Base-by-base conservation (phyloP, 768 basidiomycete species). In the Mycena epipterygia region DNA sequence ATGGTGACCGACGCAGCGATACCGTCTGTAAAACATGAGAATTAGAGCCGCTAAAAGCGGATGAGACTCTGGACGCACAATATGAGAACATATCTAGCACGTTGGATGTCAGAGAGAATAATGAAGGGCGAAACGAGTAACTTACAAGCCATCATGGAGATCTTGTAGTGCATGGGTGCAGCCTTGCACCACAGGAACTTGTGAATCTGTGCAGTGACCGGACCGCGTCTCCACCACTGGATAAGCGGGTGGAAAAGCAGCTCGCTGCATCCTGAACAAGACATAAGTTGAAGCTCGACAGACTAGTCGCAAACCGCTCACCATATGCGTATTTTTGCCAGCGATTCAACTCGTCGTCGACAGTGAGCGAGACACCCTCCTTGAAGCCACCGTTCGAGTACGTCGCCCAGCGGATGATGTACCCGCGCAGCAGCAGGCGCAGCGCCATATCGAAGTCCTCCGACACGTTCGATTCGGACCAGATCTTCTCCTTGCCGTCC, bases 351-450 rank as follows among this genome's bases (percentile, higher is more conserved):
- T 97, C 95, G 78, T 97, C 95, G 67, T 96, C 95, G 72, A 90
- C 89, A n/a, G 93, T 95, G 32, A 97, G 84, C 1, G 92, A 93
- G 30, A 97, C 95, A 73, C 96, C 96, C 78, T 97, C 95, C 81
- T 96, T 93, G 85, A 96, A 97, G 5, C 85, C 91, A 39, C 93
- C 90, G n/a, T 91, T 85, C 1, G 90, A 91, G 79, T 97, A 97
- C 1, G 93, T 94, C 56, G 94, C 93, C 95, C 93, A 92, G 74
- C 92, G 87, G 65, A 94, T 90, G 71, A 89, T 88, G 75, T 92
- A 94, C 1, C 91, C 93, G 64, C 86, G 84, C 65, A 82, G 73
- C 59, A 88, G 87, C 39, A 94, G 80, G 55, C 92, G 81, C 46
- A 93, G 74, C 0, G 93, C 92, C 88, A 95, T 92, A 77, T 93